These are phyloP conservation scores for Rhodotorula sp. DNA, from an alignment of 1,284 basidiomycete species.

Conservation along the genomic window DNA sequence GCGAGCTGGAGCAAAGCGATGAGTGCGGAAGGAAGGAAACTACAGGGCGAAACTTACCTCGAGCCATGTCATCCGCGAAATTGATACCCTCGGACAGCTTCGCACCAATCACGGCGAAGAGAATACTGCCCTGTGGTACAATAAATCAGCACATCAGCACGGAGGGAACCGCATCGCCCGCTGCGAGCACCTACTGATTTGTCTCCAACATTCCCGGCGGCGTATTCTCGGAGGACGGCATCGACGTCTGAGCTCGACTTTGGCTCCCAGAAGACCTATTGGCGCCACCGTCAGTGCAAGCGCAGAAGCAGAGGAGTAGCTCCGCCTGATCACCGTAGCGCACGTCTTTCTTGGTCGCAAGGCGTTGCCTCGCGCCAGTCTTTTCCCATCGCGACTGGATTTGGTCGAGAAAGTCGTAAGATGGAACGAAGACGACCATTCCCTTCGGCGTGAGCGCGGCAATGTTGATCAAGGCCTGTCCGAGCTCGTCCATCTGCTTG, in stretches of 20 bases:
- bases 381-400: conserved; percentile 68
- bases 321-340: conserved; percentile 4
- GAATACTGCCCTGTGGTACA: conserved; percentile 42
- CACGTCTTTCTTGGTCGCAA: conserved; percentile 71
- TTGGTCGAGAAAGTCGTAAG: conserved; percentile 75
- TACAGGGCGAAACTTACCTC: not conserved
- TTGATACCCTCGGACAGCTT: conserved; percentile 97
- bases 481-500: conserved; percentile 75
- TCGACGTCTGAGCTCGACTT: conserved; percentile 75
- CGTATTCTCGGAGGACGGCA: conserved; percentile 70
- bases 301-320: not conserved
- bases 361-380: conserved; percentile 62
- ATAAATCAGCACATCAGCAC: not conserved
- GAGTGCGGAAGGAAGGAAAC: not conserved
- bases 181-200: too few species aligned
- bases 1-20: too few species aligned
- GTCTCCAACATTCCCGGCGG: conserved; percentile 55
- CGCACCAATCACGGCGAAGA: conserved; percentile 88
- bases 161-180: conserved; percentile 1
- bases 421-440: conserved; percentile 91
- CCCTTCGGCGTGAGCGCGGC: conserved; percentile 76
- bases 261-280: conserved; percentile 84
- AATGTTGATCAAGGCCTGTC: conserved; percentile 76
- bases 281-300: not conserved
- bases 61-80: conserved; percentile 62